Evolutionary conservation across 2,329 filamentous ascomycete species (phyloP), one percentile per base, ranked within the genome.

Genomic region (Phaeosphaeria sp.): DNA sequence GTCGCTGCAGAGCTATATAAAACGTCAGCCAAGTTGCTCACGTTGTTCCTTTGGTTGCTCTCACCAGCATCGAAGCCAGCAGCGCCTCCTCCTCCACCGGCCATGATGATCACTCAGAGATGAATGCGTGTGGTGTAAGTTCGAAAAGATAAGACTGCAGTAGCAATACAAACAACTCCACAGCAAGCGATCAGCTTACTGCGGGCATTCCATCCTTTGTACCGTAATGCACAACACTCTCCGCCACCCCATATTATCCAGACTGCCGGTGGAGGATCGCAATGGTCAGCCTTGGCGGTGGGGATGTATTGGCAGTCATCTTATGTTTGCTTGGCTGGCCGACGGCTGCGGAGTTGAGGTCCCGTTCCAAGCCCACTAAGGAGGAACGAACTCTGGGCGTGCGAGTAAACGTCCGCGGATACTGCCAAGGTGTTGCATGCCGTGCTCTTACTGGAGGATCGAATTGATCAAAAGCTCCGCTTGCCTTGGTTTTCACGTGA

Each of bases 11-110:
- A 27, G 66, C 67, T 52, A 46, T 3, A 10, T 11, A 13, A 33
- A 10, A 36, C 17, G 7, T 50, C n/a, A 49, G 46, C 10, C 25
- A 30, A 30, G 9, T 7, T 41, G n/a, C n/a, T 43, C 41, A 18
- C 22, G 25, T 39, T 39, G 15, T 1, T 23, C 10, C 15, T 50
- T 39, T 25, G 30, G 33, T 41, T 20, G n/a, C 9, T 33, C 25
- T 3, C 22, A 52, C 50, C 50, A 46, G 62, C 67, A 64, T 67
- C 66, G 41, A 68, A 67, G 56, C 59, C 66, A 33, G 54, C 49
- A 15, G 61, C 21, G 51, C 58, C 58, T 49, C 56, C 57, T 27
- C 61, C 67, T 57, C 67, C 67, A 48, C 67, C 66, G 58, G 59
- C 67, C 67, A 70, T 70, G 55, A 51, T 61, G 59, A 53, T 54